A percentile compares a stretch with the other conserved stretches of the same genome.
These are phyloP conservation scores for Myxozyma monticola DNA, from an alignment of 805 yeast species.

Conservation along the genomic window DNA sequence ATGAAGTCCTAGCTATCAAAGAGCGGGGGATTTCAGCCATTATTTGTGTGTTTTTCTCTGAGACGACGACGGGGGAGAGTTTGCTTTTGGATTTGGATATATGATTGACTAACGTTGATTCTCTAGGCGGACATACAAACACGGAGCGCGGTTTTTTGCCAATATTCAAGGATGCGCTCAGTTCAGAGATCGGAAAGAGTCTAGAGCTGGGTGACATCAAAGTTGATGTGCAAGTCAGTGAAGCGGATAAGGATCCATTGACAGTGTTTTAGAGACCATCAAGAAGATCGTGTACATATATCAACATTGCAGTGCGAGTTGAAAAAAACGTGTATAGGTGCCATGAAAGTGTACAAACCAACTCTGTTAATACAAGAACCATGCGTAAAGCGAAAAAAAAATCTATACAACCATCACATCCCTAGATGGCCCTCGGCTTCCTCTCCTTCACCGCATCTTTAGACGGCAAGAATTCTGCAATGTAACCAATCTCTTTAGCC, in stretches of 20 bases:
- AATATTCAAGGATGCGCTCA: not conserved
- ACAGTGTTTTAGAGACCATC: conserved; percentile 15
- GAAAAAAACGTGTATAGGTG: no score
- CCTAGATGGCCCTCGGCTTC: not conserved
- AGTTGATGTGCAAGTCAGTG: conserved; percentile 43
- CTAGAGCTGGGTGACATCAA: conserved; percentile 22
- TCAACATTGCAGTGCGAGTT: no score
- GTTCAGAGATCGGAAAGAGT: conserved; percentile 15
- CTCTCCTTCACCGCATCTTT: conserved; percentile 15
- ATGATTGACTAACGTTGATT: not conserved
- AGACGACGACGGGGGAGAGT: no score
- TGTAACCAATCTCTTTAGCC: conserved; percentile 10
- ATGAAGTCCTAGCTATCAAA: conserved; percentile 70
- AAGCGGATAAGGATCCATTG: conserved; percentile 66
- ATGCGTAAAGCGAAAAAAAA: not conserved
- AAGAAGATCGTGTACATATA: no score
- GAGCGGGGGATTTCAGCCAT: conserved; percentile 74
- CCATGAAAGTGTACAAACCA: no score
- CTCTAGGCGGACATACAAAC: conserved; percentile 71
- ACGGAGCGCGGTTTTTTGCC: conserved; percentile 83
- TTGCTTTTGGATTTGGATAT: not conserved
- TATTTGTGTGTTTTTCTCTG: conserved; percentile 46
- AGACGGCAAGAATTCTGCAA: conserved; percentile 19
- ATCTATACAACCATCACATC: not conserved
- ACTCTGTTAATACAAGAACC: no score